Conservation (phyloP, 768 basidiomycete genomes). For the Hortiboletus campestris region DNA sequence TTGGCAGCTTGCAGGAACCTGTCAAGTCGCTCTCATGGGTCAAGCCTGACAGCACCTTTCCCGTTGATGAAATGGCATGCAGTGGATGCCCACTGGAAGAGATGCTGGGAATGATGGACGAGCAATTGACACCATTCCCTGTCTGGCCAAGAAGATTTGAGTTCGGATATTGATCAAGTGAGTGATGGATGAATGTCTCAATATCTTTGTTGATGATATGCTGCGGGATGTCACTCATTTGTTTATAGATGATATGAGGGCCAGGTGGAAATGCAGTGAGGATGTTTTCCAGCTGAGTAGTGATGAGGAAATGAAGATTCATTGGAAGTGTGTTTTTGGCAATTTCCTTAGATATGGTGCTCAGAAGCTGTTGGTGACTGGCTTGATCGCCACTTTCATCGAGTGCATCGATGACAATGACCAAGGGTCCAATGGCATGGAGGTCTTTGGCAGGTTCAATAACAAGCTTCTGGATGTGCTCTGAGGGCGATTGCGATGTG, state of each 20-base stretch:
- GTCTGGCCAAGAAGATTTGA: constrained; percentile 1
- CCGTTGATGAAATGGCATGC: constrained; percentile 14
- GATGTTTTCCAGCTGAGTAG: constrained; percentile 14
- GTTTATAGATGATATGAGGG: background rate
- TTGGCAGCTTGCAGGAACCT: background rate
- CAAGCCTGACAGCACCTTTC: background rate
- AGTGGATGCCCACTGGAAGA: constrained; percentile 22
- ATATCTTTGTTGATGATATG: background rate
- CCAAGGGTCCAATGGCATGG: background rate
- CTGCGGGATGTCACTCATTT: background rate
- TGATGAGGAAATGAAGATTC: constrained; percentile 19
- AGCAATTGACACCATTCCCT: constrained; percentile 15
- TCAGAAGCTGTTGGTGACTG: constrained; percentile 15
- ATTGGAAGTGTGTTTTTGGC: constrained; percentile 2
- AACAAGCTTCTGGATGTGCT: constrained; percentile 10
- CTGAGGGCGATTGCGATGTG: background rate
- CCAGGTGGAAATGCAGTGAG: background rate
- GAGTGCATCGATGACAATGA: constrained; percentile 21
- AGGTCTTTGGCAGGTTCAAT: background rate
- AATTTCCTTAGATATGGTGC: background rate
- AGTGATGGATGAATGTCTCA: background rate
- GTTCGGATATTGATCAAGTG: background rate
- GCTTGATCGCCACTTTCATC: constrained; percentile 17
- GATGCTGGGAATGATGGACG: constrained; percentile 15
- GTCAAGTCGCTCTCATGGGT: too few relatives aligned